phyloP scores from a whole-genome alignment of 2,329 filamentous ascomycete genomes.

The Seiridium cupressi region DNA sequence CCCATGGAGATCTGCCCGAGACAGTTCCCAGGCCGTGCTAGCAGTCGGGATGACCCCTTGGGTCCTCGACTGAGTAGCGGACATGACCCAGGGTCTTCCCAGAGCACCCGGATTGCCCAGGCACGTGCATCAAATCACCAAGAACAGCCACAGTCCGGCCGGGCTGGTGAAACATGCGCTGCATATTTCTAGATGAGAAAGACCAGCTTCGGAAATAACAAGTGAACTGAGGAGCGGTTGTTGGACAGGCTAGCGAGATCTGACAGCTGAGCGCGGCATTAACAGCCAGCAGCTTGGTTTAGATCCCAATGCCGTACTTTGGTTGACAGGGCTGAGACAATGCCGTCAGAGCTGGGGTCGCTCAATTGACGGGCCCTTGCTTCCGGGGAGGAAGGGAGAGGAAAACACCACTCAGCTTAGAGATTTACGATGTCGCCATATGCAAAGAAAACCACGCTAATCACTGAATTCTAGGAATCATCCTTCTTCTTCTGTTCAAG shows the following conservation, averaged over 20 bases:
- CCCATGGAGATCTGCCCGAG: not conserved
- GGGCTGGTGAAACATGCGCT: conserved; percentile 1
- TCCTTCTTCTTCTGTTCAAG: too few relatives aligned
- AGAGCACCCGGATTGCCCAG: not conserved
- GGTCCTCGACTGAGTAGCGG: not conserved
- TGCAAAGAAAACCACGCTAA: too few relatives aligned
- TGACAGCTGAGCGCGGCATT: too few relatives aligned
- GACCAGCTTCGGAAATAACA: not conserved
- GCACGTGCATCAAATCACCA: not conserved
- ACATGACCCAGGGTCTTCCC: not conserved
- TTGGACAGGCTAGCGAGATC: too few relatives aligned
- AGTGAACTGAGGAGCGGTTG: not conserved
- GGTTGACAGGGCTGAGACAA: conserved; percentile 12
- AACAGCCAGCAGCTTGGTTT: too few relatives aligned
- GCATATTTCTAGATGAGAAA: not conserved
- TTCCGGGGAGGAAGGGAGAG: not conserved
- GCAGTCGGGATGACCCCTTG: not conserved
- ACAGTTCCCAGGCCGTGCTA: not conserved
- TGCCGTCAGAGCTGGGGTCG: not conserved
- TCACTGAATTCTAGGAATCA: too few relatives aligned
- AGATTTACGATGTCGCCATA: too few relatives aligned
- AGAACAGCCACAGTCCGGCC: not conserved
- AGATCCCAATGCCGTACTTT: conserved; percentile 11
- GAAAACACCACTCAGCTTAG: too few relatives aligned
- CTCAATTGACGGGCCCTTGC: not conserved